Base-by-base conservation (phyloP, 2,329 filamentous ascomycete genomes). In the Fusarium sp. region DNA sequence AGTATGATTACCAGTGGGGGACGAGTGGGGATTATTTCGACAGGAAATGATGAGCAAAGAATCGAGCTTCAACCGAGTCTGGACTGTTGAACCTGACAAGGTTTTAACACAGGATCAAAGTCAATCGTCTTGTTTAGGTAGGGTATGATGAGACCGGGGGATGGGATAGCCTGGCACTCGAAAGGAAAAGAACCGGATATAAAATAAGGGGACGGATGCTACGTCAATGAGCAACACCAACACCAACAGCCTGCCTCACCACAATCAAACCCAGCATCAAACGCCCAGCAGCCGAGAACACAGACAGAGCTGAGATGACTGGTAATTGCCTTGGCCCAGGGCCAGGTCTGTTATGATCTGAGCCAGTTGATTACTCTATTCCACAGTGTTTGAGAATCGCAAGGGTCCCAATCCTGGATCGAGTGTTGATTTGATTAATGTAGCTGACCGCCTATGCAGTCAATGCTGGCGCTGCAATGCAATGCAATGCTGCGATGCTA, bases 341-440 rank as follows among this genome's bases (percentile, higher is more conserved):
- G 52, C 30, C 50, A 63, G 54, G 57, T 34, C 62, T 66, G 56
- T 41, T 36, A 60, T 66, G 50, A 45, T 39, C 56, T 56, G 50
- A 57, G 36, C 50, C 28, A 30, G 50, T 47, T 73, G 64, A 74
- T 65, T 73, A 67, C 47, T 62, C 73, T 75, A 66, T 78, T 63
- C 76, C 73, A 66, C 68, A 69, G 65, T 73, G 73, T 77, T 75
- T 78, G 76, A 78, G 65, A 56, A 55, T 77, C 45, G 62, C 68
- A 52, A 52, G 75, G 75, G 58, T 66, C 36, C 30, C 32, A 54
- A 44, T 51, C 50, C 67, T 64, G 60, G 60, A 47, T 41, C 34
- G 20, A 41, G 73, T 59, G 54, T 57, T 57, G 58, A 69, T 69
- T 75, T 64, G 72, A 64, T 65, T 75, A 34, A 34, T 8, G 32